Base-by-base conservation (phyloP, 768 basidiomycete genomes). In the Suillus americanus region DNA sequence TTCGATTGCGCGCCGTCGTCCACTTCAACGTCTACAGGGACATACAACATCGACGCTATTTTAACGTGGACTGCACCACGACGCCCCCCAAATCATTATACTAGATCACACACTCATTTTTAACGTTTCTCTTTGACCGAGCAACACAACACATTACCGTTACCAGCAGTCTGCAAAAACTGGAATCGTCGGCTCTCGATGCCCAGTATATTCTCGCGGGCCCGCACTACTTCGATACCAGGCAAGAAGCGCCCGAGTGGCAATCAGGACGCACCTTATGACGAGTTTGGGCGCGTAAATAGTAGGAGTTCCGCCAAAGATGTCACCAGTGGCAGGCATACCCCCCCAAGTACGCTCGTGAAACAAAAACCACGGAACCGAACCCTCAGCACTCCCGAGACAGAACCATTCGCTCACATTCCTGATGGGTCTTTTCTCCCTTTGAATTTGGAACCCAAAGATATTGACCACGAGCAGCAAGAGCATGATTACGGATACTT, bases 171-270 rank as follows among this genome's bases (percentile, higher is more conserved):
- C 50, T 25, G 5, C 41, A 30, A 61, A 61, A 46, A 9, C 54
- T 5, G 60, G 16, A 28, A 38, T 57, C 25, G 25, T 25, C 53
- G 61, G 62, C 63, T 67, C 71, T 75, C 82, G 78, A 90, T 91
- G 89, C 88, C 85, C 80, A 89, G 86, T 76, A 73, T 90, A 78
- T 91, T 91, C 78, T 89, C 89, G 74, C 86, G 89, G 69, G 74
- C 86, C 67, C 84, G 89, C 61, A 89, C 88, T 56, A 81, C 79
- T 62, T 89, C 89, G 25, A 83, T 84, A 3, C 79, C 85, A 43
- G 74, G 76, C 56, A 85, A 83, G 78, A 81, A 79, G 63, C 69
- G 69, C 54, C 40, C 67, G 12, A n/a, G 65, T 20, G 51, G 33
- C 65, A 55, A 46, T 56, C 13, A 55, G 68, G 73, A 67, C 64